These are phyloP conservation scores for Deuterostichococcus epilithicus DNA, from an alignment of 139 green algal species.

Conservation along the genomic window DNA sequence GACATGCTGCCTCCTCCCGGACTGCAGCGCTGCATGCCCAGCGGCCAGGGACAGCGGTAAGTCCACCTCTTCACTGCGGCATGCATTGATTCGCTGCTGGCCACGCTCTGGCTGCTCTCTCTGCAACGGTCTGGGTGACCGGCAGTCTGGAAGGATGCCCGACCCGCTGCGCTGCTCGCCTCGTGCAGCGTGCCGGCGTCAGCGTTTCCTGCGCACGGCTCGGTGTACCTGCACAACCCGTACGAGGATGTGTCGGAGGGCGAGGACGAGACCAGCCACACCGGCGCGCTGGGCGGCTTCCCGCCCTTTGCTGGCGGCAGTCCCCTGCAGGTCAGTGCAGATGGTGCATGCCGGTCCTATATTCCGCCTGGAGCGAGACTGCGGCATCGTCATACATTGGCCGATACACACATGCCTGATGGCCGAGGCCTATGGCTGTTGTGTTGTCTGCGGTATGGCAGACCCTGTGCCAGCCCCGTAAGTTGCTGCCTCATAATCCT, in stretches of 20 bases:
- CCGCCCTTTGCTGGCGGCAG: background rate
- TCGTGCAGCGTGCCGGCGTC: background rate
- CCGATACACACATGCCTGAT: background rate
- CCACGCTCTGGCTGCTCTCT: no score
- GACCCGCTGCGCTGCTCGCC: background rate
- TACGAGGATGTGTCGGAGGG: background rate
- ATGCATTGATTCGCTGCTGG: no score
- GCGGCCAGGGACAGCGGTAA: no score
- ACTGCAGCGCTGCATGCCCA: no score
- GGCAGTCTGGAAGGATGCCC: background rate
- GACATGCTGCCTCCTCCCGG: no score
- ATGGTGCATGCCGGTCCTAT: no score
- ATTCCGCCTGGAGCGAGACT: slow-evolving; percentile 1
- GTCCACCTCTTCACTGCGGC: no score
- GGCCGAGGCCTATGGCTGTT: background rate
- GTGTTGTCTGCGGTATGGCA: no score
- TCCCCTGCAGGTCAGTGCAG: background rate
- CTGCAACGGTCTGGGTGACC: background rate
- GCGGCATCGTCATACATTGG: background rate
- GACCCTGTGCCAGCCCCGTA: background rate
- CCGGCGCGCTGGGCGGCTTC: slow-evolving; percentile 2
- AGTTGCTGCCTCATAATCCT: background rate
- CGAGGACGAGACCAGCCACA: slow-evolving; percentile 30
- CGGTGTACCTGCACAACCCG: background rate
- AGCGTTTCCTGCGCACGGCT: background rate